phyloP scores from a whole-genome alignment of 2,329 filamentous ascomycete species.

The Clonostachys chloroleuca region DNA sequence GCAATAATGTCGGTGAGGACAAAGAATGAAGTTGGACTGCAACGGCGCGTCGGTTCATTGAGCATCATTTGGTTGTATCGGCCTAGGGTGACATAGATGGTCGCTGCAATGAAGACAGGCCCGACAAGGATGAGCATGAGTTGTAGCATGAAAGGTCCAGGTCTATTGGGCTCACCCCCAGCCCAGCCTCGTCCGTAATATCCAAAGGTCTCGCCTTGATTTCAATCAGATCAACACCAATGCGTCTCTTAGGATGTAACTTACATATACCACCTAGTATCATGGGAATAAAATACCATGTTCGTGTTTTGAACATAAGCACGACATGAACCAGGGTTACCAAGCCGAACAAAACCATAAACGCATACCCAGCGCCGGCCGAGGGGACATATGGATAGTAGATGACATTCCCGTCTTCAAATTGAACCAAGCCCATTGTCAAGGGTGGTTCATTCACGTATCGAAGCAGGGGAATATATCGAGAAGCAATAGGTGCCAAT shows the following conservation, averaged over 20 bases:
- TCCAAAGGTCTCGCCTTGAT: background rate
- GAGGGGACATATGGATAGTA: background rate
- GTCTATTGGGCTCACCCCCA: conserved; percentile 2
- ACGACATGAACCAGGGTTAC: background rate
- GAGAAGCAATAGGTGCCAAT: too few species aligned
- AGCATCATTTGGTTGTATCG: conserved; percentile 1
- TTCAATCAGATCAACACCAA: background rate
- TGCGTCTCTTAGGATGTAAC: background rate
- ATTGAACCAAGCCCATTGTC: background rate
- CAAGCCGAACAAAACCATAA: background rate
- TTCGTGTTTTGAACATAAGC: background rate
- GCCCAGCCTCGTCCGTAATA: conserved; percentile 4
- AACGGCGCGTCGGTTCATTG: background rate
- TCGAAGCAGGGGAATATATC: too few species aligned
- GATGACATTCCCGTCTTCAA: background rate
- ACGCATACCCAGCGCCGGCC: background rate
- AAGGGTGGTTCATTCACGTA: too few species aligned
- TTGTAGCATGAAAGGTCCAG: conserved; percentile 7
- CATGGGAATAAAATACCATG: background rate
- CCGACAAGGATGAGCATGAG: conserved; percentile 16
- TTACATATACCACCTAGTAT: background rate
- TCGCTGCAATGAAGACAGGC: conserved; percentile 48
- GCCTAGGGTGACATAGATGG: conserved; percentile 59
- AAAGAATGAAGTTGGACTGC: background rate
- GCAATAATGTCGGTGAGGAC: background rate